Base-by-base conservation (phyloP, 1,284 basidiomycete species). In the Leccinum angustisporum region DNA sequence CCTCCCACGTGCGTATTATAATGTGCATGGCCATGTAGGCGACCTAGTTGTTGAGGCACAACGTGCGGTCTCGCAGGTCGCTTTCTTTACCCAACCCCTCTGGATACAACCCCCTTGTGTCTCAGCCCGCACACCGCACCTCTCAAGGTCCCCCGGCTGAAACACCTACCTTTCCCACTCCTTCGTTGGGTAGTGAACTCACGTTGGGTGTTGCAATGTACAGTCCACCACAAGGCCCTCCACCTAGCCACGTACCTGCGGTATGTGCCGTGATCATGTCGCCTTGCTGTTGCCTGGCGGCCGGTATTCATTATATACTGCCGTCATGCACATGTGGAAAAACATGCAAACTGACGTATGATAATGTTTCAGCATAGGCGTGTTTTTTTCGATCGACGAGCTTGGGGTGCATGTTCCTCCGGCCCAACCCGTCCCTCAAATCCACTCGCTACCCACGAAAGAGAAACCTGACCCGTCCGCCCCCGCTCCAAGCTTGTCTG, bases 1-100 rank as follows among this genome's bases (percentile, higher is more conserved):
- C 13, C 80, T 91, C 60, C 83, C 88, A 3, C 84, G 95, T 6
- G 81, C 84, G 6, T 82, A 88, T 62, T 97, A 97, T 74, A 80
- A 79, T 18, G 86, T 85, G 1, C 83, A 89, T 67, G 71, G 81
- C 56, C 85, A 82, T 65, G 88, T 88, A 0, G 84, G 88, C 59
- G 77, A 79, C 54, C 78, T 90, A 4, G 80, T 89, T 8, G 76
- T 78, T 6, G 90, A 94, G 66, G 88, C 90, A 1, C 78, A 86
- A 65, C 83, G 82, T 64, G 80, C 80, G 33, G 75, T 91, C 48
- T 76, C 76, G 57, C 83, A 86, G 67, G 83, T 93, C 31, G 68
- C 72, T 4, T 84, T 90, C 67, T 74, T 76, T 2, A 72, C 78
- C 78, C 5, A 77, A 79, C 4, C 79, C 79, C 21, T 68, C 75